Evolutionary conservation across 2,329 filamentous ascomycete species (phyloP).

Genomic region (Clarireedia homoeocarpa): DNA sequence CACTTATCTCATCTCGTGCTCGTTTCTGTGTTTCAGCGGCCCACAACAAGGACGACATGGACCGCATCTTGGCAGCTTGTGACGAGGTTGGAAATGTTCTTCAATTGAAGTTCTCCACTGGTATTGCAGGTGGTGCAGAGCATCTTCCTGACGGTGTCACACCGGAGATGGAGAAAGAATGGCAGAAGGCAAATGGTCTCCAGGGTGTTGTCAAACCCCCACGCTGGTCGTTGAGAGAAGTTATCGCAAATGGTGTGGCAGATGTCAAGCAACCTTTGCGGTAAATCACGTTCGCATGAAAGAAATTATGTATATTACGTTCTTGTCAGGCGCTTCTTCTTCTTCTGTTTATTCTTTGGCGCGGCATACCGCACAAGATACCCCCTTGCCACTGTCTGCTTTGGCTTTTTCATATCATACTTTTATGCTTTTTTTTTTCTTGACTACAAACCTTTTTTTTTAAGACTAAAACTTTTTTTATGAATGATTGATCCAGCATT

Average conservation of each 20-base stretch:
- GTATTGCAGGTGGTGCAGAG: slow-evolving; percentile 79
- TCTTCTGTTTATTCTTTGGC: slow-evolving; percentile 5
- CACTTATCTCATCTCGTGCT: slow-evolving; percentile 86
- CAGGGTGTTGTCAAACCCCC: slow-evolving; percentile 47
- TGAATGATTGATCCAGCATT: not conserved
- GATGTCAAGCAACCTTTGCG: slow-evolving; percentile 58
- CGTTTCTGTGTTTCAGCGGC: slow-evolving; percentile 94
- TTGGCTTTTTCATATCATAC: slow-evolving; percentile 1
- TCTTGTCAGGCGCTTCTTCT: slow-evolving; percentile 2
- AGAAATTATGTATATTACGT: slow-evolving; percentile 9
- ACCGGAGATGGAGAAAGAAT: slow-evolving; percentile 64
- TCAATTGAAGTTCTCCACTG: slow-evolving; percentile 95
- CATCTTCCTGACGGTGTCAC: slow-evolving; percentile 65
- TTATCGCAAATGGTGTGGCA: slow-evolving; percentile 60
- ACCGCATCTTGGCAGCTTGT: slow-evolving; percentile 79
- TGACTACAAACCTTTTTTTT: not conserved
- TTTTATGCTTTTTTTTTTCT: not conserved
- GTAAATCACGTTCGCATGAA: slow-evolving; percentile 31
- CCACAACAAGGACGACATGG: slow-evolving; percentile 97
- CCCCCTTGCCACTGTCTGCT: slow-evolving; percentile 4
- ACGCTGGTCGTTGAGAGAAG: slow-evolving; percentile 63
- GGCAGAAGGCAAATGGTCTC: slow-evolving; percentile 49
- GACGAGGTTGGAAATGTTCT: slow-evolving; percentile 88
- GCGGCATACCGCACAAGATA: slow-evolving; percentile 8
- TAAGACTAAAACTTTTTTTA: not conserved